phyloP scores from a whole-genome alignment of 352 stramenopile species.

The Phytophthora hybrid region DNA sequence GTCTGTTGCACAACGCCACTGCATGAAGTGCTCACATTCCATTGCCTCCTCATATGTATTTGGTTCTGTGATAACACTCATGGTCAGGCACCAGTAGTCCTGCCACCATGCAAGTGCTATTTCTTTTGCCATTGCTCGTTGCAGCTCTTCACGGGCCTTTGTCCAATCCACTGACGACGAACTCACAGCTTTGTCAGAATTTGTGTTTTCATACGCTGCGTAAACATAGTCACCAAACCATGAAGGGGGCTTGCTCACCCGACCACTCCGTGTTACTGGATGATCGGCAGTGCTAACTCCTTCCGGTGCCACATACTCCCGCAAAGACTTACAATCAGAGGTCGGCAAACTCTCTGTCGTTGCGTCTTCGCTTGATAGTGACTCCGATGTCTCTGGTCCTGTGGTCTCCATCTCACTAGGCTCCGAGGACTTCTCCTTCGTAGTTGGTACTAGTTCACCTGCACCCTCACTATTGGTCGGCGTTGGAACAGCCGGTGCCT shows the following conservation, averaged over 20 bases:
- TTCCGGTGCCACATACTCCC: too few relatives aligned
- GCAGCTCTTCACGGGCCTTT: conserved; percentile 6
- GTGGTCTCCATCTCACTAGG: too few relatives aligned
- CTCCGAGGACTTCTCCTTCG: too few relatives aligned
- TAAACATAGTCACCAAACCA: conserved; percentile 12
- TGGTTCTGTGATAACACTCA: conserved; percentile 2
- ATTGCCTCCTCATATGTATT: background rate
- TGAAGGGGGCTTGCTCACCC: background rate
- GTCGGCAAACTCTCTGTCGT: too few relatives aligned
- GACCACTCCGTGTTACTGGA: conserved; percentile 16
- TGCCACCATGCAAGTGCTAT: conserved; percentile 9
- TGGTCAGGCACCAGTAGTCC: conserved; percentile 8
- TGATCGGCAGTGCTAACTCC: too few relatives aligned
- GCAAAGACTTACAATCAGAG: too few relatives aligned
- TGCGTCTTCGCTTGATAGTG: too few relatives aligned
- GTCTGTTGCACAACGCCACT: conserved; percentile 5
- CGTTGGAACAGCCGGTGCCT: too few relatives aligned
- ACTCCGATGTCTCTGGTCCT: too few relatives aligned
- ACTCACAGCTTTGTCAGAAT: background rate
- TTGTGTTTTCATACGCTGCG: background rate
- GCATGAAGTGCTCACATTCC: background rate
- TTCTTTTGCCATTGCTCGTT: conserved; percentile 18
- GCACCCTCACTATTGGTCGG: too few relatives aligned
- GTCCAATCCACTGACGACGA: background rate
- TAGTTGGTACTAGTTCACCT: too few relatives aligned